Conservation (phyloP, 2,329 filamentous ascomycete species). For the Aspergillus viridinutans region DNA sequence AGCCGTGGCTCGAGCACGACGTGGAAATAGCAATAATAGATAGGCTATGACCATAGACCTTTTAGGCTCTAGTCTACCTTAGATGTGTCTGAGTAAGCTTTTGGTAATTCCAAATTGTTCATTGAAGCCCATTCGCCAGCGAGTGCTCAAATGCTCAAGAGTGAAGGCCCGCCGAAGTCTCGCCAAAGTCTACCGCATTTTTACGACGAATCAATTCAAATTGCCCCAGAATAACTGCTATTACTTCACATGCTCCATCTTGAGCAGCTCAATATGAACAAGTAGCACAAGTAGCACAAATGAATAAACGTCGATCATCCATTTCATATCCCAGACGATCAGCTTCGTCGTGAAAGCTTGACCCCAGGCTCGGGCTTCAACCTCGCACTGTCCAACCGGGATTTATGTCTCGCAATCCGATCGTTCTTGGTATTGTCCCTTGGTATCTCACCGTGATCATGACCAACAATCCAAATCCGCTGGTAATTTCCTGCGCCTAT, state of each 20-base stretch:
- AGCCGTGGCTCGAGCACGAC: background rate
- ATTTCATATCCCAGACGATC: background rate
- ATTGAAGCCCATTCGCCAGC: too few relatives aligned
- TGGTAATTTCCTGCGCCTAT: background rate
- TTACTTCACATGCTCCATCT: background rate
- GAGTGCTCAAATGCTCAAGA: background rate
- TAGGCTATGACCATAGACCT: too few relatives aligned
- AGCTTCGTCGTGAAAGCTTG: background rate
- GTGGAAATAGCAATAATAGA: background rate
- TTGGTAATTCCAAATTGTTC: background rate
- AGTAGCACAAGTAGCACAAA: background rate
- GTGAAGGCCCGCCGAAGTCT: background rate
- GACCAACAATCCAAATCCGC: background rate
- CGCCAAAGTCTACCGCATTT: background rate
- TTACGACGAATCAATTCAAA: background rate
- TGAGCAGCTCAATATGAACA: background rate
- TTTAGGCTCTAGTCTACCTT: too few relatives aligned
- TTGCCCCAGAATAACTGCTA: background rate
- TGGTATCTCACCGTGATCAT: background rate
- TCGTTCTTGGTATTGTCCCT: background rate
- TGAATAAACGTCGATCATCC: background rate
- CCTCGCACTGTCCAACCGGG: background rate
- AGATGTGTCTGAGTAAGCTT: too few relatives aligned
- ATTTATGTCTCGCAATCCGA: background rate
- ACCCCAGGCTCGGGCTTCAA: background rate